Conservation (phyloP, 176 grass and related monocot genomes). For the Pontederia crassipes region DNA sequence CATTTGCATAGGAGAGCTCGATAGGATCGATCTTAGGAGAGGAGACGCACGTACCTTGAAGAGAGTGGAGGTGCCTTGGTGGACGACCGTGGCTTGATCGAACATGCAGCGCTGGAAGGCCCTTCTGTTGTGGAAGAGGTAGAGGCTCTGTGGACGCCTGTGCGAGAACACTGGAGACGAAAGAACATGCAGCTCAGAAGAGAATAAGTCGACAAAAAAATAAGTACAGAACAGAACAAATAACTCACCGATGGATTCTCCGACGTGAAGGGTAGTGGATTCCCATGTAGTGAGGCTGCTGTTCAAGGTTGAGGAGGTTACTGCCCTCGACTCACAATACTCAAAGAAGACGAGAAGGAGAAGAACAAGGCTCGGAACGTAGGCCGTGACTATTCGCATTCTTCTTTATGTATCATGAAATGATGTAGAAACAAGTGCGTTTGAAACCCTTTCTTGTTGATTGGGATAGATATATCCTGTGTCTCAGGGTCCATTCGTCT, state of each 20-base stretch:
- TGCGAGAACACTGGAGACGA: slow-evolving; percentile 3
- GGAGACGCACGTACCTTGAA: not conserved
- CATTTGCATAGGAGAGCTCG: no score
- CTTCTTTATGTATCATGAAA: not conserved
- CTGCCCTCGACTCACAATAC: not conserved
- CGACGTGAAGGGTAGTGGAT: not conserved
- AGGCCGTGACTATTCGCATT: not conserved
- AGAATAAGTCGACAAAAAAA: not conserved
- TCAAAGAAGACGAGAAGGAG: not conserved
- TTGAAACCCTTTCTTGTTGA: no score
- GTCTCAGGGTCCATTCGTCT: no score
- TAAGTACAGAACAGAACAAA: not conserved
- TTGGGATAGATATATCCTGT: no score
- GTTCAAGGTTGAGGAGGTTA: not conserved
- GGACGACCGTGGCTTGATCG: not conserved
- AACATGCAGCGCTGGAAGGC: slow-evolving; percentile 5
- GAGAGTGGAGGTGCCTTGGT: not conserved
- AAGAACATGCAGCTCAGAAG: not conserved
- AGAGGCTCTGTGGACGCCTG: not conserved
- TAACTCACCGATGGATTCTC: slow-evolving; percentile 2
- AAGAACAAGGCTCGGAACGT: not conserved
- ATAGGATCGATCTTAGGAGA: not conserved
- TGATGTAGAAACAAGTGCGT: not conserved
- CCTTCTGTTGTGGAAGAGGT: slow-evolving; percentile 10
- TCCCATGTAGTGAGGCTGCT: slow-evolving; percentile 1